Evolutionary conservation across 306 rosid species (phyloP).

Genomic region (Adenanthera pavonina): DNA sequence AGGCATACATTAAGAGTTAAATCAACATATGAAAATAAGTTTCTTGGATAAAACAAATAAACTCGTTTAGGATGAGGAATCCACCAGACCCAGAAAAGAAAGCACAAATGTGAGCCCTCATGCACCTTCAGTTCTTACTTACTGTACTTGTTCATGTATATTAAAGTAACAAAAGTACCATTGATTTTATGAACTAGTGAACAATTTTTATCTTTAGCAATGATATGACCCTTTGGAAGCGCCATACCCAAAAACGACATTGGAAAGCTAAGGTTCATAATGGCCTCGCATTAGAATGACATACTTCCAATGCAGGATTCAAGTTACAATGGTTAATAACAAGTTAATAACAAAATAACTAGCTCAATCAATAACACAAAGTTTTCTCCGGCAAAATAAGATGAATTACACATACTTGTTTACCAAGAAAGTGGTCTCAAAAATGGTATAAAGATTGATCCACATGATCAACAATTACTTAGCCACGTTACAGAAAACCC

Average conservation of each 20-base stretch:
- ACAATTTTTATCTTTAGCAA: background rate
- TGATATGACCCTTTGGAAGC: background rate
- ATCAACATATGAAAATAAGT: background rate
- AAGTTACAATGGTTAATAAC: background rate
- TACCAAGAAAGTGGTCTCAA: background rate
- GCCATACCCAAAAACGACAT: background rate
- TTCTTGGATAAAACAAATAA: background rate
- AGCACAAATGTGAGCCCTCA: constrained; percentile 23
- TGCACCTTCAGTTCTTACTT: background rate
- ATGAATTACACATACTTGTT: background rate
- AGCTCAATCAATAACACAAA: background rate
- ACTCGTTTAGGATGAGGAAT: constrained; percentile 43
- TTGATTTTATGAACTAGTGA: background rate
- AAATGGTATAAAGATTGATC: background rate
- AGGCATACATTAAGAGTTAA: background rate
- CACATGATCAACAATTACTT: background rate
- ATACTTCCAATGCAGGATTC: background rate
- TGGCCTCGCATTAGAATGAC: background rate
- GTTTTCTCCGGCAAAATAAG: background rate
- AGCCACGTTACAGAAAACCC: background rate
- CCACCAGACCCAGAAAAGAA: constrained; percentile 58
- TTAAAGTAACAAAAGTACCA: background rate
- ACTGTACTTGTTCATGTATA: background rate
- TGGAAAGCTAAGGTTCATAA: background rate
- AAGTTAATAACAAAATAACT: background rate